These are phyloP conservation scores for Metschnikowia hibisci DNA, from an alignment of 805 yeast genomes.

Conservation along the genomic window DNA sequence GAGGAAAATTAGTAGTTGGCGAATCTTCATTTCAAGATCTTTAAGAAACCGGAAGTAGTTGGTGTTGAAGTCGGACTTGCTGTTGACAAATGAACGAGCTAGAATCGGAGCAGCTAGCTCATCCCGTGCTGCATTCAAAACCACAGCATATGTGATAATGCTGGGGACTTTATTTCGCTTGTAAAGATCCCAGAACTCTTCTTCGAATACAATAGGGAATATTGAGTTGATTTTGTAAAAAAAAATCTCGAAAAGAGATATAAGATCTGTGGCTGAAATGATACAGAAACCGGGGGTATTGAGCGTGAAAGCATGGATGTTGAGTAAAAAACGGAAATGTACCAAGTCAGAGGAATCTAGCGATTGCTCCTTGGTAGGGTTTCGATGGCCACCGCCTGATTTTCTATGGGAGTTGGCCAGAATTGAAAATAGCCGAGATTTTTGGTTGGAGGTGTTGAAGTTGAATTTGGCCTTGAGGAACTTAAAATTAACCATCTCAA, in stretches of 20 bases:
- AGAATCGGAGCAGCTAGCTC: slow-evolving; percentile 22
- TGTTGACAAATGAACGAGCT: slow-evolving; percentile 10
- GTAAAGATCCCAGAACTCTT: slow-evolving; percentile 34
- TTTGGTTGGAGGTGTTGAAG: slow-evolving; percentile 15
- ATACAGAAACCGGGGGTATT: slow-evolving; percentile 17
- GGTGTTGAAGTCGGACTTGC: slow-evolving; percentile 4
- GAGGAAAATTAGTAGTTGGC: slow-evolving; percentile 20
- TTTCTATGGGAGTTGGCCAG: neutral
- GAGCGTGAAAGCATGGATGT: slow-evolving; percentile 18
- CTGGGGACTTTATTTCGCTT: slow-evolving; percentile 35
- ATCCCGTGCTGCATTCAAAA: slow-evolving; percentile 41
- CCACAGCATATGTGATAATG: slow-evolving; percentile 38
- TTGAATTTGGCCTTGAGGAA: slow-evolving; percentile 13
- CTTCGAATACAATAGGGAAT: slow-evolving; percentile 40
- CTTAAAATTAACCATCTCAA: slow-evolving; percentile 12
- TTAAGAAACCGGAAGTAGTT: slow-evolving; percentile 10
- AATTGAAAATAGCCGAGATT: slow-evolving; percentile 2
- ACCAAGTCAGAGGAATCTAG: slow-evolving; percentile 9
- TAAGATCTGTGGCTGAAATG: slow-evolving; percentile 12
- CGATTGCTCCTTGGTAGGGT: neutral
- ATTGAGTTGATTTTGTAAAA: slow-evolving; percentile 37
- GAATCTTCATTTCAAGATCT: slow-evolving; percentile 19
- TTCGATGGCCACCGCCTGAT: neutral
- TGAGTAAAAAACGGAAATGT: slow-evolving; percentile 14
- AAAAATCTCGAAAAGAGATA: slow-evolving; percentile 31